Percentiles rank a stretch among this genome's conserved stretches.
Evolutionary conservation across 495 filamentous ascomycete species (phyloP).

Genomic region (Xylaria acuta): DNA sequence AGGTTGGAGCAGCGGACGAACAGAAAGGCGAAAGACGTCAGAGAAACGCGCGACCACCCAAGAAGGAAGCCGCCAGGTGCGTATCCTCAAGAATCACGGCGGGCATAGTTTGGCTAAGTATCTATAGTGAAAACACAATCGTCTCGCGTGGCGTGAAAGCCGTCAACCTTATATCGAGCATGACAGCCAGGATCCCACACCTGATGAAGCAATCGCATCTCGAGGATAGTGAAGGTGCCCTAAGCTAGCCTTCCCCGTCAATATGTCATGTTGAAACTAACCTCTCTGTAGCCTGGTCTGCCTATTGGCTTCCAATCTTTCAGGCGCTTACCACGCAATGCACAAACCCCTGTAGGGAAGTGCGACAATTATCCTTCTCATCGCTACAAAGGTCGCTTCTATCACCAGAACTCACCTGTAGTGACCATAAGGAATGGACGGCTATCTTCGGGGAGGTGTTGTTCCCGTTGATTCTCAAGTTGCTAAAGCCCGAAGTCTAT

Average conservation of each 20-base stretch:
- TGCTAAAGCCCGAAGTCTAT: constrained; percentile 95
- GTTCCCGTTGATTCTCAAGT: constrained; percentile 87
- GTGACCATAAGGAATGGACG: constrained; percentile 87
- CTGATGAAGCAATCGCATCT: constrained; percentile 93
- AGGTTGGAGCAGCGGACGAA: constrained; percentile 78
- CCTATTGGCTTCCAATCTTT: constrained; percentile 98
- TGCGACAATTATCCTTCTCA: constrained; percentile 86
- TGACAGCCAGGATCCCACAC: constrained; percentile 79
- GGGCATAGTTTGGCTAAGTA: constrained; percentile 29
- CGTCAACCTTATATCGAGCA: constrained; percentile 75
- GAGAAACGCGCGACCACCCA: constrained; percentile 54
- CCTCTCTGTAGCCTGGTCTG: constrained; percentile 78
- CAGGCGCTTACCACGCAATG: constrained; percentile 86
- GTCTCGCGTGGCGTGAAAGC: constrained; percentile 82
- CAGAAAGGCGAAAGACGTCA: constrained; percentile 76
- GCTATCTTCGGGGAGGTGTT: constrained; percentile 94
- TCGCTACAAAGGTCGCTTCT: constrained; percentile 86
- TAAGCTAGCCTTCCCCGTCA: constrained; percentile 23
- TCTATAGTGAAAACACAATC: constrained; percentile 67
- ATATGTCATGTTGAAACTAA: constrained; percentile 30
- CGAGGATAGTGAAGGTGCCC: constrained; percentile 79
- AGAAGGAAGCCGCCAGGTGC: constrained; percentile 65
- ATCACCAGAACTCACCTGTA: constrained; percentile 75
- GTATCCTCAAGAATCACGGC: constrained; percentile 19
- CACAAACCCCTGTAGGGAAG: constrained; percentile 93